These are phyloP conservation scores for Chlorella sp. DNA, from an alignment of 139 green algal species.

Conservation along the genomic window DNA sequence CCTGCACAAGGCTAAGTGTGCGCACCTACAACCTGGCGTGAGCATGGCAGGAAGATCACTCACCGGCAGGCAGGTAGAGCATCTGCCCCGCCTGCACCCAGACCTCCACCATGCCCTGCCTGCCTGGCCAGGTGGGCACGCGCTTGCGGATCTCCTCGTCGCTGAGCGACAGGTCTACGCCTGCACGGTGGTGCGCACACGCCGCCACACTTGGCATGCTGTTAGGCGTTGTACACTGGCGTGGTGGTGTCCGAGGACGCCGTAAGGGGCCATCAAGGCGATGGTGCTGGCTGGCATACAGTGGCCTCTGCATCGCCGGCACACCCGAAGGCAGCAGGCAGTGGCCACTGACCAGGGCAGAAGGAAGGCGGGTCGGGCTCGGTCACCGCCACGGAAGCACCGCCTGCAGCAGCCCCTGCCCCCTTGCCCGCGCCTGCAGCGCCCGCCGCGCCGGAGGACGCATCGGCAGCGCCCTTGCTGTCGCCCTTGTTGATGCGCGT, in stretches of 20 bases:
- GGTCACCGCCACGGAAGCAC: background rate
- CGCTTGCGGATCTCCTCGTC: slow-evolving; percentile 24
- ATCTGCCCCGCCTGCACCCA: slow-evolving; percentile 56
- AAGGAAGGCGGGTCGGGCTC: slow-evolving; percentile 45
- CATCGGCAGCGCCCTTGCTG: no score
- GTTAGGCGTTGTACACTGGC: no score
- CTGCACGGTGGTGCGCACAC: no score
- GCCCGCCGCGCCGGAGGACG: no score
- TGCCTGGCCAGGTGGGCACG: slow-evolving; percentile 62
- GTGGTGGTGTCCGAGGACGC: no score
- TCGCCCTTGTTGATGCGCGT: no score
- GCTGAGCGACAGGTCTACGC: slow-evolving; percentile 26
- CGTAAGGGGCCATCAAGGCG: no score
- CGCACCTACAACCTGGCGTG: background rate
- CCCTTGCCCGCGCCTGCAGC: no score
- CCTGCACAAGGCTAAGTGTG: background rate
- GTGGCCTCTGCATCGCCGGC: no score
- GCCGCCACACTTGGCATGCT: no score
- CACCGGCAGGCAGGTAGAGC: slow-evolving; percentile 71
- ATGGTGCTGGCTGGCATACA: no score
- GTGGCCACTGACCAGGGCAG: slow-evolving; percentile 18
- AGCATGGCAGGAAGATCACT: background rate
- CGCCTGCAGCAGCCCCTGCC: slow-evolving; percentile 2
- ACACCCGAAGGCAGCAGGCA: no score
- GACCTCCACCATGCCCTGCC: slow-evolving; percentile 35